Evolutionary conservation across 2,329 filamentous ascomycete genomes (phyloP).

Genomic region (Penicillium sp.): DNA sequence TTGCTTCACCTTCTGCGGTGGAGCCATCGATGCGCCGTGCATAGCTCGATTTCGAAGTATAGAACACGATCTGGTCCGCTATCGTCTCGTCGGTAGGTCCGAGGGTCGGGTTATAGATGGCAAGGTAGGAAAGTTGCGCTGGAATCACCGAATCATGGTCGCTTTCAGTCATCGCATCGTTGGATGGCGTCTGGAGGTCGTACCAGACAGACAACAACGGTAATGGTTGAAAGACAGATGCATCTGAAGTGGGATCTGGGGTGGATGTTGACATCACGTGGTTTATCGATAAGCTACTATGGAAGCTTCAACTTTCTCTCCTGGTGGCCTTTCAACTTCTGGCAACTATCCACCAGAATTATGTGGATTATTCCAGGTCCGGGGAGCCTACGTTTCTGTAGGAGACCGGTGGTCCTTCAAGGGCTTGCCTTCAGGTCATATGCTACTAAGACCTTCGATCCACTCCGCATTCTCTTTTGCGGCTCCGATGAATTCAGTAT

Average conservation of each 20-base stretch:
- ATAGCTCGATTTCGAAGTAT: conserved; percentile 59
- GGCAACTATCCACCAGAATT: neutral
- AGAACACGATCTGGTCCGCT: conserved; percentile 86
- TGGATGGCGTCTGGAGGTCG: conserved; percentile 10
- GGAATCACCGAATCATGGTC: conserved; percentile 56
- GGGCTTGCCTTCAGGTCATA: conserved; percentile 22
- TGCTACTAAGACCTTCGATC: conserved; percentile 44
- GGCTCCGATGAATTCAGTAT: conserved; percentile 91
- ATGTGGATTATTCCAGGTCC: conserved; percentile 29
- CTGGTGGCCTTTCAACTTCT: neutral
- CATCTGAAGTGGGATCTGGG: conserved; percentile 18
- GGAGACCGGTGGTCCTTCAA: conserved; percentile 10
- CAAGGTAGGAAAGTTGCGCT: conserved; percentile 82
- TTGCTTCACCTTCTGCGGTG: conserved; percentile 21
- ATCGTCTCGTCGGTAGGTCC: conserved; percentile 70
- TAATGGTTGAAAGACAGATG: conserved; percentile 4
- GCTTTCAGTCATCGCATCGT: conserved; percentile 41
- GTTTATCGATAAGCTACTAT: conserved; percentile 25
- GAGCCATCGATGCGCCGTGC: conserved; percentile 23
- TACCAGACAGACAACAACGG: conserved; percentile 11
- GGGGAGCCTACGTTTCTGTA: conserved; percentile 24
- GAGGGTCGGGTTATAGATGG: conserved; percentile 90
- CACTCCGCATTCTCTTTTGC: conserved; percentile 85
- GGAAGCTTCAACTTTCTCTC: conserved; percentile 8
- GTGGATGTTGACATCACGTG: conserved; percentile 38